Percentiles rank a stretch among this genome's conserved stretches.
Evolutionary conservation across 148 eudicot species (phyloP).

Genomic region (Chenopodium quinoa): DNA sequence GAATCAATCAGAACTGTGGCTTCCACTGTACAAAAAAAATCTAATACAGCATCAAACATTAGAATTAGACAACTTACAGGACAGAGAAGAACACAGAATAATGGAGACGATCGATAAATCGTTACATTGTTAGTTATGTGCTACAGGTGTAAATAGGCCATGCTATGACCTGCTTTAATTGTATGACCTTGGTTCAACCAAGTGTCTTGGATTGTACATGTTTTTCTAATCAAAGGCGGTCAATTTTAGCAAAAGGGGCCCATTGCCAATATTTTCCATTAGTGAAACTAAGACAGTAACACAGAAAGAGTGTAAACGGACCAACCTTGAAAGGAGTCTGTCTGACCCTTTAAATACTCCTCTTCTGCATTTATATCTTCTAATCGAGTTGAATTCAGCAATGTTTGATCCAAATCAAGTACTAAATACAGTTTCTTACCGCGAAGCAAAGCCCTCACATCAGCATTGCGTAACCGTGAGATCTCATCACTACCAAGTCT

Average conservation of each 20-base stretch:
- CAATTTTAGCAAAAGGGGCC: neutral
- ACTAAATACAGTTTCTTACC: conserved; percentile 73
- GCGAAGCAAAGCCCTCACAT: conserved; percentile 53
- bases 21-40: no score
- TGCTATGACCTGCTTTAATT: no score
- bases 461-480: conserved; percentile 63
- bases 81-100: no score
- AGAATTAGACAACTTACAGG: no score
- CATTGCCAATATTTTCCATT: neutral
- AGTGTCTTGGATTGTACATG: no score
- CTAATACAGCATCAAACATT: no score
- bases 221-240: no score
- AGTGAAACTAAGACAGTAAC: neutral
- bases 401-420: conserved; percentile 90
- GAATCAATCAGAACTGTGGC: no score
- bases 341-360: conserved; percentile 48
- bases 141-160: no score
- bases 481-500: conserved; percentile 71
- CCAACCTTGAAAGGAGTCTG: conserved; percentile 69
- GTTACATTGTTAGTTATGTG: no score
- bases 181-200: no score
- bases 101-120: no score
- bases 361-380: conserved; percentile 61
- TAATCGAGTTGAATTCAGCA: conserved; percentile 79
- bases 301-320: neutral